Conservation (phyloP, 73 alveolate species). For the Halteria grandinella region DNA sequence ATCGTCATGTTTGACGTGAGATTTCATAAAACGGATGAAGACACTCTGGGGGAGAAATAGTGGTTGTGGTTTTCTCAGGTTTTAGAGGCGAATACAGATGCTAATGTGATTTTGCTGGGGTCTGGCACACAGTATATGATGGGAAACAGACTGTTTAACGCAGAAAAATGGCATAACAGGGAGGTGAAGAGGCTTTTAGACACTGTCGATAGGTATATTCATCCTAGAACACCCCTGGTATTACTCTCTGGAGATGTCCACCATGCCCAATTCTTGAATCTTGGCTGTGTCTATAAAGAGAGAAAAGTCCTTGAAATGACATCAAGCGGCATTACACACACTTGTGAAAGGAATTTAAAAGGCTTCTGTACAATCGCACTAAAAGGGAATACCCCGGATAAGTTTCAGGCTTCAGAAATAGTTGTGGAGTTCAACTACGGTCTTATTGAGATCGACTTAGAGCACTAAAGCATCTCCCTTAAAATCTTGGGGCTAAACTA, state of each 20-base stretch:
- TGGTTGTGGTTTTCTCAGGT: conserved; percentile 36
- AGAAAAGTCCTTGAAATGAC: conserved; percentile 16
- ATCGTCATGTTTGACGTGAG: conserved; percentile 19
- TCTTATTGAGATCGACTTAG: neutral
- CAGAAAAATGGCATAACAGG: conserved; percentile 15
- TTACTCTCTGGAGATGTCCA: conserved; percentile 51
- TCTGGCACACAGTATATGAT: conserved; percentile 7
- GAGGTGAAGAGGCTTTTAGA: no score
- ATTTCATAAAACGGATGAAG: neutral
- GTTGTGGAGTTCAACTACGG: conserved; percentile 22
- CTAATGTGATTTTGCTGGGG: neutral
- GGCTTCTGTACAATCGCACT: conserved; percentile 10
- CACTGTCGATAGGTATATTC: no score
- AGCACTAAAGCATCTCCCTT: neutral
- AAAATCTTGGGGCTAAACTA: conserved; percentile 7
- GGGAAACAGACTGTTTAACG: conserved; percentile 13
- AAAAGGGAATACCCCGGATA: conserved; percentile 28
- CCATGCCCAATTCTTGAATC: conserved; percentile 3
- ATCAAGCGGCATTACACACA: conserved; percentile 46
- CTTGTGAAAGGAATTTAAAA: conserved; percentile 47
- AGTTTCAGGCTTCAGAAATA: neutral
- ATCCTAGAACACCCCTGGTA: no score
- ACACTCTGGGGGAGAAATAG: conserved; percentile 10
- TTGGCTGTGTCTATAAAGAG: conserved; percentile 7
- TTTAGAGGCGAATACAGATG: neutral